Evolutionary conservation across 2,329 filamentous ascomycete species (phyloP), one percentile per base, ranked within the genome.

Genomic region (Apiospora arundinis): DNA sequence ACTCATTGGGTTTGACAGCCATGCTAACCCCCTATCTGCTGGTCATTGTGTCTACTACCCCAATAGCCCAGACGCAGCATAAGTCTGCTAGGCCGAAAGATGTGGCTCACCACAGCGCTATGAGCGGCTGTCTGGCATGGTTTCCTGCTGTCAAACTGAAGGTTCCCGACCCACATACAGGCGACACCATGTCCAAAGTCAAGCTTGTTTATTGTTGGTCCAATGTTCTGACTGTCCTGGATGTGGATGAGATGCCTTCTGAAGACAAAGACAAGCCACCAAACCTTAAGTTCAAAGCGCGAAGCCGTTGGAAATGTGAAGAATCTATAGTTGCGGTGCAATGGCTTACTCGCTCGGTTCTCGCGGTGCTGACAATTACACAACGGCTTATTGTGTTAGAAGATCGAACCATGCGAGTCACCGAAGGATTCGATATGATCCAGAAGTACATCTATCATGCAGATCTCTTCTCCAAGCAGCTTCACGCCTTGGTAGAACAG

Each of bases 141-240:
- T 99, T 99, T 79, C 96, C 96, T 2, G 95, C 95, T 1, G 96
- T 99, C 65, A 96, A 93, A 78, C 85, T 99, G 60, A 98, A 98
- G 81, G 89, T 90, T 21, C 88, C 90, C 12, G 91, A 94, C 73
- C 85, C 89, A 1, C 86, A 89, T 66, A 90, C 89, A 0, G 91
- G 90, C 6, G 92, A 91, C 76, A 89, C 91, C 9, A 87, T 92
- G 12, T 95, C 93, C 23, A 92, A 91, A 78, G 93, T 92, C 48
- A 98, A 99, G 81, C 88, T 99, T 23, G 95, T 94, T 0, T 99
- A 99, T 83, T 98, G 95, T 81, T 99, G 96, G 96, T 98, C 96
- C 2, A 98, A 98, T 77, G 91, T 98, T n/a, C 84, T 99, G 74
- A 98, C 95, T 0, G 92, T 99, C 6, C 84, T 99, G 32, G 96